phyloP scores from a whole-genome alignment of 2,329 filamentous ascomycete genomes.

The Pezicula neosporulosa region DNA sequence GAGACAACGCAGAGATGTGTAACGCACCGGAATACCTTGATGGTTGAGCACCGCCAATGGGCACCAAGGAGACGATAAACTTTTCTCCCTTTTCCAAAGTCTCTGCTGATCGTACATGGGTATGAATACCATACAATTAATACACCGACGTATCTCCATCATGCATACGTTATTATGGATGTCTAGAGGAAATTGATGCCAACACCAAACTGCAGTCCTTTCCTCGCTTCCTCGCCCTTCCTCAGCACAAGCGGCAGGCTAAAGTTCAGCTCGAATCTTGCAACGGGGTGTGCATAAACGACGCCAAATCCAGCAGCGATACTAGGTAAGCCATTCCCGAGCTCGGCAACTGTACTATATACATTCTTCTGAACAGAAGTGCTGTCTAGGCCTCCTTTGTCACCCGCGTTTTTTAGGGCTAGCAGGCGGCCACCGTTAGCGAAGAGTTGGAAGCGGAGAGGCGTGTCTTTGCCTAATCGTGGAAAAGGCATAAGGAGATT shows the following conservation, averaged over 20 bases:
- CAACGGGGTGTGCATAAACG: slow-evolving; percentile 92
- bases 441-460: slow-evolving; percentile 84
- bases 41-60: not conserved
- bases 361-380: slow-evolving; percentile 27
- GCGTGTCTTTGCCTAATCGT: slow-evolving; percentile 74
- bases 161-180: not conserved
- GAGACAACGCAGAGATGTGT: too few species aligned
- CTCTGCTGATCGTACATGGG: not conserved
- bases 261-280: slow-evolving; percentile 94
- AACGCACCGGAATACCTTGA: not conserved
- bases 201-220: slow-evolving; percentile 92
- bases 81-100: not conserved
- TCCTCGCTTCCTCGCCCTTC: slow-evolving; percentile 80
- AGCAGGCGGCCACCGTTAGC: slow-evolving; percentile 86
- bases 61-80: not conserved
- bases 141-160: not conserved
- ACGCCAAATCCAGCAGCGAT: slow-evolving; percentile 83
- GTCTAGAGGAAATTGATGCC: slow-evolving; percentile 88
- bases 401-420: slow-evolving; percentile 55
- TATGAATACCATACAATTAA: not conserved
- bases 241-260: slow-evolving; percentile 80
- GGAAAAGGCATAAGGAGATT: slow-evolving; percentile 85
- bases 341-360: slow-evolving; percentile 60
- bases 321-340: slow-evolving; percentile 76
- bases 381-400: slow-evolving; percentile 31